Conservation (phyloP, 2,329 filamentous ascomycete genomes). For the Alternaria sp. region DNA sequence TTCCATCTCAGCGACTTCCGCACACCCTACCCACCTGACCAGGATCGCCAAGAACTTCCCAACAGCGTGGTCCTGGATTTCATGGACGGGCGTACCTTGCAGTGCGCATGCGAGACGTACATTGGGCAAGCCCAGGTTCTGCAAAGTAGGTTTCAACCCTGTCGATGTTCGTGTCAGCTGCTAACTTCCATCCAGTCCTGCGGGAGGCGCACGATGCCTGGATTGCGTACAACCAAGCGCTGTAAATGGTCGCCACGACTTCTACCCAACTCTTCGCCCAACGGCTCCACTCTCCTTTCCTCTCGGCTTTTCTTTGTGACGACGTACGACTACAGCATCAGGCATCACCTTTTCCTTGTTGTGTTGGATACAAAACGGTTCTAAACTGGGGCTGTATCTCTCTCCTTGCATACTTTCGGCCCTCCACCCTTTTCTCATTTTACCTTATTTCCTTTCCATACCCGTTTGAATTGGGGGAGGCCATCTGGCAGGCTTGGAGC, state of each 20-base stretch:
- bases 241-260: conserved; percentile 7
- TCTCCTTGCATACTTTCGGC: conserved; percentile 7
- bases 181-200: conserved; percentile 38
- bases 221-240: conserved; percentile 40
- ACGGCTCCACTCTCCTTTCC: conserved; percentile 9
- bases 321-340: conserved; percentile 17
- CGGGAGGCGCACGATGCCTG: conserved; percentile 48
- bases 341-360: conserved; percentile 12
- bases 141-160: conserved; percentile 34
- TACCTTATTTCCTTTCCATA: conserved; percentile 15
- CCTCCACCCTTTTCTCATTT: not conserved
- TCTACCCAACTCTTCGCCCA: not conserved
- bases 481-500: conserved; percentile 15
- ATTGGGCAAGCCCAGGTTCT: conserved; percentile 44
- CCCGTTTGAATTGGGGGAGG: conserved; percentile 9
- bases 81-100: conserved; percentile 65
- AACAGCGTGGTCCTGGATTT: conserved; percentile 77
- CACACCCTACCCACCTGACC: conserved; percentile 79
- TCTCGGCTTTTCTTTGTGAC: conserved; percentile 10
- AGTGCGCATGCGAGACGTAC: conserved; percentile 59
- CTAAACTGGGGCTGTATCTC: conserved; percentile 4
- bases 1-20: conserved; percentile 88
- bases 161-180: not conserved
- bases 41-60: conserved; percentile 89
- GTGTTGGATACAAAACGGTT: conserved; percentile 14